Base-by-base conservation (phyloP, 768 basidiomycete genomes). In the Lentinula lateritia region DNA sequence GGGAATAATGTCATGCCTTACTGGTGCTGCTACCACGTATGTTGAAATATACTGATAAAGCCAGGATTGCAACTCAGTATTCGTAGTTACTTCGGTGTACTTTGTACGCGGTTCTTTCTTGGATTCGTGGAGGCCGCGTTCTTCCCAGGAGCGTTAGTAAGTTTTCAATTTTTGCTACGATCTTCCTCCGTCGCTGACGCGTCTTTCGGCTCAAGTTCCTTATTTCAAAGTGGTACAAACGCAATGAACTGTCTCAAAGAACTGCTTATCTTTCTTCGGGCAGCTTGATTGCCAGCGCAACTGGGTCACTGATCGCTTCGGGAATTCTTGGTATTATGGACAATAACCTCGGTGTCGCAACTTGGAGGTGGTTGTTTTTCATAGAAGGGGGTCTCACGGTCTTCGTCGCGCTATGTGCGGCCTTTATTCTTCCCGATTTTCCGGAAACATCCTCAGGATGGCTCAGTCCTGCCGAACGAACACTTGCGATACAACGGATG, bases 341-440 rank as follows among this genome's bases (percentile, higher is more conserved):
- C 42, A 88, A 86, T 6, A 78, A 78, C 59, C 74, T 84, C 15
- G 91, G 90, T 0, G 76, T 82, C 61, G 78, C 87, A 9, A 88
- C 88, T 0, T 94, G 92, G 92, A 76, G 87, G 82, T 88, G 88
- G 88, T 75, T 90, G 13, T 90, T 90, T 74, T 88, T 79, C 66
- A 77, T 88, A 36, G 88, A 88, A 72, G 88, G 88, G 35, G 71
- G 76, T 8, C 67, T 87, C 56, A 89, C 86, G 10, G 74, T 87
- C 50, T 68, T 69, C 15, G 71, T 78, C 35, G 77, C 78, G n/a
- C 45, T 86, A 28, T 53, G 77, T 20, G 80, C 89, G 1, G 77
- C 85, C 42, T 85, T 83, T 66, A 75, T 92, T 63, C 79, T 92
- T 6, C 91, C 91, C 2, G 90, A 91, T 69, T 90, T 90, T 69